phyloP scores from a whole-genome alignment of 305 asterid species.

The Fraxinus latifolia region DNA sequence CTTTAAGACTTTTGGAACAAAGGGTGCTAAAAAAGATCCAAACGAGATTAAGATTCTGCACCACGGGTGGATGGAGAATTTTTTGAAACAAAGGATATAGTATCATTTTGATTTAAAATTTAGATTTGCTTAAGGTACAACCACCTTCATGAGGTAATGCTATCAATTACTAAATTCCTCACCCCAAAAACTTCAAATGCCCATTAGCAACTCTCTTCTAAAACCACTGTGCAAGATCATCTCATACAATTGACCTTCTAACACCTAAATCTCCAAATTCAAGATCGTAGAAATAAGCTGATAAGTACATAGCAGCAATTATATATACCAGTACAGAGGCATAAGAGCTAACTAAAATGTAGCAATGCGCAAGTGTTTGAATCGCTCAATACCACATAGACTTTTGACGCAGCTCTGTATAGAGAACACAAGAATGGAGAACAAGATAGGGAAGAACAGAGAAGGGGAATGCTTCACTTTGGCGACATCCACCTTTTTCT shows the following conservation, averaged over 20 bases:
- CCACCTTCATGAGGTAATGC: not conserved
- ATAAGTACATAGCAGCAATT: not conserved
- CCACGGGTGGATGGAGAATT: not conserved
- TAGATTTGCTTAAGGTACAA: not conserved
- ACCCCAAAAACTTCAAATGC: not conserved
- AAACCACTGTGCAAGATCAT: not conserved
- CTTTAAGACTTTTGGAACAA: not conserved
- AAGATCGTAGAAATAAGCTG: not conserved
- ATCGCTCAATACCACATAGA: not conserved
- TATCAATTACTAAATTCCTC: not conserved
- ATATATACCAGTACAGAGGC: not conserved
- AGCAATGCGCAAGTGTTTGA: not conserved
- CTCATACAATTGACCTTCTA: not conserved
- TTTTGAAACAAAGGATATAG: not conserved
- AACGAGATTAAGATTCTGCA: not conserved
- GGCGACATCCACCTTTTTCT: not conserved
- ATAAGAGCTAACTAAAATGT: not conserved
- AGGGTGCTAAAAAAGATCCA: not conserved
- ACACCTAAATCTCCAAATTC: not conserved
- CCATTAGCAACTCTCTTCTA: not conserved
- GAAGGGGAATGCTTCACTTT: not conserved
- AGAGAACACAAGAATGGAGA: not conserved
- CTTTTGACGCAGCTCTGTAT: not conserved
- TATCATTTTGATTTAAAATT: not conserved
- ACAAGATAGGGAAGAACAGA: not conserved